Percentiles rank a stretch among this genome's conserved stretches.
phyloP scores from a whole-genome alignment of 345 rosid species.

The Sisymbrium irio region DNA sequence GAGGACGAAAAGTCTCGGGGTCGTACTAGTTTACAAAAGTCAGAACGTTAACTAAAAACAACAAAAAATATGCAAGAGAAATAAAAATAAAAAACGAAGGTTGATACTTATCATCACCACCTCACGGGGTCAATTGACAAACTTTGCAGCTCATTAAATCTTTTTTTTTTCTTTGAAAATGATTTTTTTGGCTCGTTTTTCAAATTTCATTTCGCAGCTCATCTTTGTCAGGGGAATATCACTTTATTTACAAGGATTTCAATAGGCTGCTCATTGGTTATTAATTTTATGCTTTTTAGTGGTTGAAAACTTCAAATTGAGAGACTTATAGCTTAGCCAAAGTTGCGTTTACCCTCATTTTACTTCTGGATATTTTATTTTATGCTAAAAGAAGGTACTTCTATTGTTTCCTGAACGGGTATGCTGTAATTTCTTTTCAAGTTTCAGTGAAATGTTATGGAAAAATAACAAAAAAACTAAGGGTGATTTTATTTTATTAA shows the following conservation, averaged over 20 bases:
- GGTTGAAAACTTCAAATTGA: background rate
- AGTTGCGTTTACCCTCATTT: background rate
- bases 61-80: background rate
- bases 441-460: background rate
- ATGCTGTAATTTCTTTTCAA: background rate
- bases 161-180: background rate
- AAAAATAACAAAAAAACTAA: background rate
- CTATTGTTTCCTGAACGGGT: background rate
- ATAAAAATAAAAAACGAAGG: background rate
- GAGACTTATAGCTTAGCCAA: background rate
- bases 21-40: slow-evolving; percentile 9
- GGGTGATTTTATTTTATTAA: too few species aligned
- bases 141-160: slow-evolving; percentile 7
- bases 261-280: background rate
- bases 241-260: background rate
- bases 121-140: slow-evolving; percentile 19
- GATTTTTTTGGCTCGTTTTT: background rate
- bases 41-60: background rate
- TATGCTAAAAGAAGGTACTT: background rate
- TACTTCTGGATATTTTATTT: background rate
- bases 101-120: slow-evolving; percentile 3
- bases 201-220: background rate
- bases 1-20: slow-evolving; percentile 12
- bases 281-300: background rate
- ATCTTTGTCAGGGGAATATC: slow-evolving; percentile 1